phyloP scores from a whole-genome alignment of 495 filamentous ascomycete genomes.

The Aspergillus kassunensis region DNA sequence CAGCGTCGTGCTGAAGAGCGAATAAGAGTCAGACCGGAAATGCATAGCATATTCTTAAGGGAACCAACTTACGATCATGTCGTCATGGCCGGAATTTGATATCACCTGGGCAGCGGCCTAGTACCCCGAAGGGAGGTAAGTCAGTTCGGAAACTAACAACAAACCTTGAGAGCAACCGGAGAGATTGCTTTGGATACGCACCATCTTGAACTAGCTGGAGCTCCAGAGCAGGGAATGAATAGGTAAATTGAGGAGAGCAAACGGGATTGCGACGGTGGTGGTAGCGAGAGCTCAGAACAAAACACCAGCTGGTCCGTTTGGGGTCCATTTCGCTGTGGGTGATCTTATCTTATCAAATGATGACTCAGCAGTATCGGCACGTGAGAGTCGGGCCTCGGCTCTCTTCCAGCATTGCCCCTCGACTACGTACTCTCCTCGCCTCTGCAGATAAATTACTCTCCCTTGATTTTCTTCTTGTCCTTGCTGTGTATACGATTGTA shows the following conservation, averaged over 20 bases:
- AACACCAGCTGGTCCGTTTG: constrained; percentile 27
- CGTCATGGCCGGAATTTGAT: constrained; percentile 91
- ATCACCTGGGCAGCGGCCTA: constrained; percentile 74
- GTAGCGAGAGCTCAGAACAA: constrained; percentile 15
- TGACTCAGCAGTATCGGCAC: constrained; percentile 18
- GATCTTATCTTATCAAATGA: constrained; percentile 37
- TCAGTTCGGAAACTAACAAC: constrained; percentile 13
- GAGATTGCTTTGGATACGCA: constrained; percentile 4
- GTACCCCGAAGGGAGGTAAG: constrained; percentile 9
- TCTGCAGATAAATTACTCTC: background rate
- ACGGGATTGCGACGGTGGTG: constrained; percentile 4
- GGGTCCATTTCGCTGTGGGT: constrained; percentile 17
- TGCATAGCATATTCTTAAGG: background rate
- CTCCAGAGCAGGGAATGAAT: background rate
- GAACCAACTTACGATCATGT: constrained; percentile 89
- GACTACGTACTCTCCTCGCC: background rate
- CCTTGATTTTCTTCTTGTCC: background rate
- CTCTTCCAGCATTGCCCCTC: constrained; percentile 17
- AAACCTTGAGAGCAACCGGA: background rate
- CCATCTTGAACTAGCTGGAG: constrained; percentile 12
- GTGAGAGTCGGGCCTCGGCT: constrained; percentile 32
- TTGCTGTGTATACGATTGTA: background rate
- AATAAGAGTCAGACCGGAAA: constrained; percentile 2
- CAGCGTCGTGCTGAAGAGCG: constrained; percentile 81
- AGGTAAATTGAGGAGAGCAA: background rate